These are phyloP conservation scores for Populus simonii DNA, from an alignment of 345 rosid genomes.

Conservation along the genomic window DNA sequence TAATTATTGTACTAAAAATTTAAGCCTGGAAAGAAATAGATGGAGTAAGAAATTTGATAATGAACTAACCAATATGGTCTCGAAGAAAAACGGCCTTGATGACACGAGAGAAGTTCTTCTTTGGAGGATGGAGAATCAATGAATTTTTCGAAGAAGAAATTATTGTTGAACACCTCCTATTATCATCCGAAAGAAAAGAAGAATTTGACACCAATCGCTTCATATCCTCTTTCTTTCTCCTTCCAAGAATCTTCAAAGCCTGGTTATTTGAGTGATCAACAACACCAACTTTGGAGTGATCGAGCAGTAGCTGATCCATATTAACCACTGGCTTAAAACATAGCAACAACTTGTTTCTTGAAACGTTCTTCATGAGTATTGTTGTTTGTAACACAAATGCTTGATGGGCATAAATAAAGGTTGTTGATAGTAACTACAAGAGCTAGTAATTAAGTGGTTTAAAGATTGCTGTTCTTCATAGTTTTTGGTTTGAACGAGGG, in stretches of 20 bases:
- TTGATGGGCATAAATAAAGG: not conserved
- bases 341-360: conserved; percentile 38
- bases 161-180: not conserved
- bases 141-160: conserved; percentile 6
- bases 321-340: conserved; percentile 47
- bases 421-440: not conserved
- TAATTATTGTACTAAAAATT: not conserved
- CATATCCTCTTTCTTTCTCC: not conserved
- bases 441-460: not conserved
- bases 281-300: conserved; percentile 2
- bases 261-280: not conserved
- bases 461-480: too few relatives aligned
- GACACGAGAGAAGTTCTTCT: conserved; percentile 28
- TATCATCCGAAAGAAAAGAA: not conserved
- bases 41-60: too few relatives aligned
- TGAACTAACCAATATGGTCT: conserved; percentile 33
- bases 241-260: not conserved
- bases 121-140: conserved; percentile 14
- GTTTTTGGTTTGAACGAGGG: not conserved
- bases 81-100: conserved; percentile 39
- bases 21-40: not conserved
- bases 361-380: conserved; percentile 22
- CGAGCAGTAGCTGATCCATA: conserved; percentile 29
- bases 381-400: not conserved
- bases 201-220: conserved; percentile 1